Evolutionary conservation across 106 monocot species (phyloP), one percentile per base, ranked within the genome.

Genomic region (Apostasia ramifera): DNA sequence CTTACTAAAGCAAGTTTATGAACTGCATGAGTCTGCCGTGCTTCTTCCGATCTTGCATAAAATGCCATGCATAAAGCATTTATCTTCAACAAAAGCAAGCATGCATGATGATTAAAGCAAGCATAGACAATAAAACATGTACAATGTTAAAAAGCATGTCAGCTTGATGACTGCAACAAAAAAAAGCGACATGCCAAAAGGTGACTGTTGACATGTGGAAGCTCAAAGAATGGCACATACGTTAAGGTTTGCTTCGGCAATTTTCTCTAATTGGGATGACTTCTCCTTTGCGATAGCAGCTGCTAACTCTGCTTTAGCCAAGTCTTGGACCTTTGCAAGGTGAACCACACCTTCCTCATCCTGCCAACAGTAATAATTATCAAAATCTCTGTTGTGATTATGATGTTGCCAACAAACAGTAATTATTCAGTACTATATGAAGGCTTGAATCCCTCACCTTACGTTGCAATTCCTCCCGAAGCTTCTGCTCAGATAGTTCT

Each of bases 41-140:
- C 86, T 78, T 97, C 97, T 81, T 97, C 97, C 46, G 97, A 97
- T 75, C 97, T 82, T 70, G 97, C 97, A 89, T 89, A 87, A 66
- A 97, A 92, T 52, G 97, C 97, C 97, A 97, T 97, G 79, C 89
- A 97, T 65, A 97, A 75, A 2, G 92, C 92, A 79, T 89, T 82
- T 77, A 97, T 83, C 97, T 97, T 61, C 14, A 60, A 66, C 38
- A 72, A 0, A 72, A 72, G 12, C 42, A 63, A 0, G 61, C 43
- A 57, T n/a, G 3, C 12, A 11, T n/a, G 6, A 57, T 57, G 3
- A 5, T 40, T 37, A 61, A 41, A 56, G 5, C 44, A 66, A 67
- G 48, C 7, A 11, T 9, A 68, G 52, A 68, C 8, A 57, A 56
- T 6, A 56, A n/a, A 56, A 14, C 10, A 0, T 56, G 14, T 12